Conservation (phyloP, 1,284 basidiomycete species). For the Cryptococcus floricola region DNA sequence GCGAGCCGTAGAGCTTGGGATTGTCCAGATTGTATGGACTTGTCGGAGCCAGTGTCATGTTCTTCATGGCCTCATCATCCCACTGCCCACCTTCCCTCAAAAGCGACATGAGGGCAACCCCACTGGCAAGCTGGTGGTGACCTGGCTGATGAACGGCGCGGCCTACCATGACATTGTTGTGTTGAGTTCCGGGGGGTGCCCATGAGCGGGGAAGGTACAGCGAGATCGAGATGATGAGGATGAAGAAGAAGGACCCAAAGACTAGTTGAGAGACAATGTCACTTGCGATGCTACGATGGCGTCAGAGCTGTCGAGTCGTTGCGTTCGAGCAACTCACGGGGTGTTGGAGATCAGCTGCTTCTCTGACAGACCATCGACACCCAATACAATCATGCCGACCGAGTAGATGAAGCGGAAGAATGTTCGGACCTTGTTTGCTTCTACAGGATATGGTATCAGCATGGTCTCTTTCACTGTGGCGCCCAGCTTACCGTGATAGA, state of each 20-base stretch:
- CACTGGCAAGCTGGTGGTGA: slow-evolving; percentile 10
- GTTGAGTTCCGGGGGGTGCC: slow-evolving; percentile 1
- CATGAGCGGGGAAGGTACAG: slow-evolving; percentile 25
- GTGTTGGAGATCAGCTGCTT: slow-evolving; percentile 15
- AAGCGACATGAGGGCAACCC: slow-evolving; percentile 29
- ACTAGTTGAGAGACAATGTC: slow-evolving; percentile 18
- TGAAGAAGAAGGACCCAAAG: slow-evolving; percentile 24
- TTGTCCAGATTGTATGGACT: neutral
- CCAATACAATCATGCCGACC: slow-evolving; percentile 18
- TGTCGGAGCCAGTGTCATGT: neutral
- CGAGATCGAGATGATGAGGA: slow-evolving; percentile 20
- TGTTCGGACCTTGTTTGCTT: slow-evolving; percentile 33
- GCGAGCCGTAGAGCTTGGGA: neutral
- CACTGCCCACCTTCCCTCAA: slow-evolving; percentile 34
- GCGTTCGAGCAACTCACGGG: slow-evolving; percentile 7
- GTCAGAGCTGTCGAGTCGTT: too few species aligned
- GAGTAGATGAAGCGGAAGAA: slow-evolving; percentile 27
- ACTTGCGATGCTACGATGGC: neutral
- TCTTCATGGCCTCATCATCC: slow-evolving; percentile 20
- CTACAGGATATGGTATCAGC: slow-evolving; percentile 64
- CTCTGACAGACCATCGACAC: slow-evolving; percentile 25
- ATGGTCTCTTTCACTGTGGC: slow-evolving; percentile 77
- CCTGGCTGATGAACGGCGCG: neutral
- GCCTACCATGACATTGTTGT: slow-evolving; percentile 23
- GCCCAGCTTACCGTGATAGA: slow-evolving; percentile 26